Conservation (phyloP, 768 basidiomycete species). For the Vararia minispora region DNA sequence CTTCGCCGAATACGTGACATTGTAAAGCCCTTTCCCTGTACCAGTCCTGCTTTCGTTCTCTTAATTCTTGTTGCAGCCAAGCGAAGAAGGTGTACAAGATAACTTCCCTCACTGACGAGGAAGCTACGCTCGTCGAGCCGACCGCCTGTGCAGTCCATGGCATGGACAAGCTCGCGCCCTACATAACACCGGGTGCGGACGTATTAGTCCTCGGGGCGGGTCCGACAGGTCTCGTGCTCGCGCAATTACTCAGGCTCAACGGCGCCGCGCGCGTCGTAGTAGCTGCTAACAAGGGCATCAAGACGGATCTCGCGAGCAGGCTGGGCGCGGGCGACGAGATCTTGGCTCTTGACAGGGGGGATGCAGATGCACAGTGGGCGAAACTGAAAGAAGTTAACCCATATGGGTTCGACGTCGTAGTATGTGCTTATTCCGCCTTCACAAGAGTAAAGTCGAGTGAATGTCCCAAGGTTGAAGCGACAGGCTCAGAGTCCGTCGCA, state of each 20-base stretch:
- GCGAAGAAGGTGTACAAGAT: conserved; percentile 77
- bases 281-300: conserved; percentile 80
- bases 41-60: not conserved
- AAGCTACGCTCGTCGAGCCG: conserved; percentile 81
- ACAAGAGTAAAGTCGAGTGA: too few relatives aligned
- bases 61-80: conserved; percentile 30
- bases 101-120: conserved; percentile 73
- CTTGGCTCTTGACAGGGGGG: conserved; percentile 65
- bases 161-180: conserved; percentile 72
- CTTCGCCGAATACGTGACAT: conserved; percentile 79
- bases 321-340: conserved; percentile 74
- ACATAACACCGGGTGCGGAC: too few relatives aligned
- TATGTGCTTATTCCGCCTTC: too few relatives aligned
- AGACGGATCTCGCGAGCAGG: conserved; percentile 74
- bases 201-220: conserved; percentile 82
- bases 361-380: conserved; percentile 67
- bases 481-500: conserved; percentile 75
- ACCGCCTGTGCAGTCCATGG: conserved; percentile 86
- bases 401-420: conserved; percentile 78
- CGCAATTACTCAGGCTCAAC: conserved; percentile 77
- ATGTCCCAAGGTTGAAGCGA: too few relatives aligned
- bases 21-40: conserved; percentile 43
- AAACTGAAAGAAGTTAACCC: conserved; percentile 70
- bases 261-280: conserved; percentile 72
- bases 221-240: conserved; percentile 77